A percentile compares a stretch with the other conserved stretches of the same genome.
Conservation (phyloP, 257 asterid species). For the Nicotiana knightiana region DNA sequence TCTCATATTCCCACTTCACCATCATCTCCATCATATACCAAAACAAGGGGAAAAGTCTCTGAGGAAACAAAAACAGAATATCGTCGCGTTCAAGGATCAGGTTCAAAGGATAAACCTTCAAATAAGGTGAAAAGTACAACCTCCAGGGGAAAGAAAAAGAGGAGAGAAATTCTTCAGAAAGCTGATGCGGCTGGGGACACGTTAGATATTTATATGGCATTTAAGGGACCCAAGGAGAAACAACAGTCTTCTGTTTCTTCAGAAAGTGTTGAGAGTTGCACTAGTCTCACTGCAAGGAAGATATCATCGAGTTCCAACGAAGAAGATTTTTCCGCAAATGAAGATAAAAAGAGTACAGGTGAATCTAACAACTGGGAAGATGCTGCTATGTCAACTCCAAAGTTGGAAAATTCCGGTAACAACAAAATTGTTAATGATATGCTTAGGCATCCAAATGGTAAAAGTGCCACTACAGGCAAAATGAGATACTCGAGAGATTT, state of each 20-base stretch:
- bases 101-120: conserved; percentile 6
- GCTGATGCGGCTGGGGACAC: conserved; percentile 22
- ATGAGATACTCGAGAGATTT: conserved; percentile 28
- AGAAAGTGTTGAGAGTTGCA: conserved; percentile 13
- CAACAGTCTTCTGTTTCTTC: conserved; percentile 12
- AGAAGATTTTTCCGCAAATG: conserved; percentile 8
- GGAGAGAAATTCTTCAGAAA: conserved; percentile 17
- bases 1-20: conserved; percentile 4
- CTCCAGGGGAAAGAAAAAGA: conserved; percentile 13
- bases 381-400: conserved; percentile 16
- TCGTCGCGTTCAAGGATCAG: neutral
- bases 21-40: conserved; percentile 1
- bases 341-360: conserved; percentile 13
- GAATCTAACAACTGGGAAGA: conserved; percentile 28
- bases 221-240: conserved; percentile 21
- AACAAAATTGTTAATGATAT: neutral
- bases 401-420: conserved; percentile 10
- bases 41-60: neutral
- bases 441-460: conserved; percentile 2
- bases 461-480: neutral
- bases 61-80: conserved; percentile 9
- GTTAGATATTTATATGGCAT: conserved; percentile 19
- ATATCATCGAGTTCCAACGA: conserved; percentile 8
- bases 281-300: conserved; percentile 5
- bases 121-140: conserved; percentile 11